phyloP scores from a whole-genome alignment of 192 early-diverging fungal genomes.

The Entomortierella parvispora region DNA sequence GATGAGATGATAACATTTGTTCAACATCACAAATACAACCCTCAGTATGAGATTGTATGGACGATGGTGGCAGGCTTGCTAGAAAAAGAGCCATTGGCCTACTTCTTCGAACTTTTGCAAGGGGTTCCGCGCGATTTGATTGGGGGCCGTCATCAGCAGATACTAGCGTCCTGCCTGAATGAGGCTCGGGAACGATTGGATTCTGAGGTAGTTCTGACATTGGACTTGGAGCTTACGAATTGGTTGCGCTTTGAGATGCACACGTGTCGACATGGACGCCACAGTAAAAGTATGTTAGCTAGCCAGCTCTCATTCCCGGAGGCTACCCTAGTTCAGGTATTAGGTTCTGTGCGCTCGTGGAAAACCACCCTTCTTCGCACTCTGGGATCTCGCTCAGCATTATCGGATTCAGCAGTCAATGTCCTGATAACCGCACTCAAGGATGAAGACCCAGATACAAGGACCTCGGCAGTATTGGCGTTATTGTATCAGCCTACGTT shows the following conservation, averaged over 20 bases:
- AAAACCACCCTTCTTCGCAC: neutral
- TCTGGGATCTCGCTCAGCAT: slow-evolving; percentile 3
- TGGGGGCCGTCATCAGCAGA: slow-evolving; percentile 13
- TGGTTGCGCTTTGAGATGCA: slow-evolving; percentile 18
- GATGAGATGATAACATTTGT: slow-evolving; percentile 1
- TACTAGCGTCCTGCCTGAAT: slow-evolving; percentile 4
- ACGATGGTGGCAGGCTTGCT: slow-evolving; percentile 32
- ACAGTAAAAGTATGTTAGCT: neutral
- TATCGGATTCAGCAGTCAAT: slow-evolving; percentile 2
- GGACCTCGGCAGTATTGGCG: no score
- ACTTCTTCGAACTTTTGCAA: slow-evolving; percentile 8
- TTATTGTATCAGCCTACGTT: no score
- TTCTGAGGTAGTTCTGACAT: neutral
- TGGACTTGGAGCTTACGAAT: neutral
- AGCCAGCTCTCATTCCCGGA: slow-evolving; percentile 6
- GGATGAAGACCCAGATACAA: no score
- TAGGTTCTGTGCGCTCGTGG: neutral
- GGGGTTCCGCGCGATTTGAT: slow-evolving; percentile 12
- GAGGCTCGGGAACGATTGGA: slow-evolving; percentile 15
- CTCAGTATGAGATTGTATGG: slow-evolving; percentile 30
- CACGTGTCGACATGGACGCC: neutral
- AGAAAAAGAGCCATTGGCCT: neutral
- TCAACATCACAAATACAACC: slow-evolving; percentile 13
- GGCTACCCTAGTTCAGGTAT: neutral
- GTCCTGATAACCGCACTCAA: neutral